Base-by-base conservation (phyloP, 2,329 filamentous ascomycete genomes). In the Ceratocystis smalleyi region DNA sequence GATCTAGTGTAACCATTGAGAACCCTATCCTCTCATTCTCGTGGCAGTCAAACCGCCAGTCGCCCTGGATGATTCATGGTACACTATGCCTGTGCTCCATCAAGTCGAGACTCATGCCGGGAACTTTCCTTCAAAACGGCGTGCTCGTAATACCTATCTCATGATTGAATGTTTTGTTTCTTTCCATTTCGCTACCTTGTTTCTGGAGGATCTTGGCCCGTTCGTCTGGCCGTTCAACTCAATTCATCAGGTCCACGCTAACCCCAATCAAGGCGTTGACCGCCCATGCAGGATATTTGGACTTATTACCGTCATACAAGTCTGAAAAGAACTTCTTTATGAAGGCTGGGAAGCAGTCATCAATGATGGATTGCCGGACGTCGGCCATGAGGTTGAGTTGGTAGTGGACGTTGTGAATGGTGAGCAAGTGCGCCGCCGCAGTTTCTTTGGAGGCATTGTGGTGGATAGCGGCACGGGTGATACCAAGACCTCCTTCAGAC, bases 331-430 rank as follows among this genome's bases (percentile, higher is more conserved):
- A 97, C 43, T 81, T 75, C 69, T 77, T 84, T 67, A 96, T 72
- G 70, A 94, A 95, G 1, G 78, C 81, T 1, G 94, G 91, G 73
- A 87, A 97, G 62, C 78, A 75, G 72, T 96, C 91, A 67, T 86
- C 86, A 6, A 96, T 76, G 67, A 97, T 90, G 17, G 94, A 85
- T 67, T 88, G 79, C 66, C 92, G 81, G 12, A 84, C 82, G 67
- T 82, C 77, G 22, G 80, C 78, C 91, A 97, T 96, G 69, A 99
- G 77, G 67, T 87, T 81, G 63, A 99, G 79, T 72, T 96, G 84
- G 71, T 96, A 96, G 77, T 91, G 90, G 30, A 99, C 89, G 72
- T 99, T 99, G 74, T 99, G 94, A 71, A 97, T 90, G 0, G 90
- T 96, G 64, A 99, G 77, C 27, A 89, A 77, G 72, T 83, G 80